Percentiles rank a stretch among this genome's conserved stretches.
phyloP scores from a whole-genome alignment of 768 basidiomycete species.

The Pleurotus platypus region DNA sequence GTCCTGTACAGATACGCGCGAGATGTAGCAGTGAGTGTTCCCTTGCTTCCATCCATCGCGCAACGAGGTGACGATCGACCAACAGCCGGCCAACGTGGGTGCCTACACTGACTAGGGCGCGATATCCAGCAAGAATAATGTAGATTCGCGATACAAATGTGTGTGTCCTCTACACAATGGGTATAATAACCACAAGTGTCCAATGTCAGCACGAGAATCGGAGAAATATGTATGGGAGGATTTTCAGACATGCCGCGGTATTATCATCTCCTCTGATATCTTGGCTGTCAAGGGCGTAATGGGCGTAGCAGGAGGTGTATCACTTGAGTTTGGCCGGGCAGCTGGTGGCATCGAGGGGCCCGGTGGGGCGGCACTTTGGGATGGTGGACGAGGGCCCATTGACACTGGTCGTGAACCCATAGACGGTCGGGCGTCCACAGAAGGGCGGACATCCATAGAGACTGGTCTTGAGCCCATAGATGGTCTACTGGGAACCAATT shows the following conservation, averaged over 20 bases:
- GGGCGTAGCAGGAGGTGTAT: not conserved
- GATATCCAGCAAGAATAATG: not conserved
- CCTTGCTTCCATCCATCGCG: slow-evolving; percentile 3
- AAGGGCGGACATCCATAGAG: no score
- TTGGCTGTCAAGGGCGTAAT: slow-evolving; percentile 8
- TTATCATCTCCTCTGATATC: slow-evolving; percentile 18
- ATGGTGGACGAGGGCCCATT: not conserved
- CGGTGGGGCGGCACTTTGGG: not conserved
- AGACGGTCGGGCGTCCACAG: no score
- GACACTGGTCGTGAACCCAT: slow-evolving; percentile 10
- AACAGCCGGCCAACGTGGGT: slow-evolving; percentile 75
- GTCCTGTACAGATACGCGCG: slow-evolving; percentile 78
- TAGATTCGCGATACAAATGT: no score
- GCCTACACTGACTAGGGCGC: slow-evolving; percentile 71
- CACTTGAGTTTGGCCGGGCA: no score
- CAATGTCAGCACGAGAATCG: no score
- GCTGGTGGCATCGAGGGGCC: not conserved
- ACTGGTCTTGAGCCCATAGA: no score
- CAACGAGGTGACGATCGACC: slow-evolving; percentile 3
- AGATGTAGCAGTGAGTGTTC: slow-evolving; percentile 75
- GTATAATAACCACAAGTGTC: not conserved
- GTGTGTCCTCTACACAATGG: not conserved
- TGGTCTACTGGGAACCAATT: not conserved
- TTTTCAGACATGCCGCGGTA: slow-evolving; percentile 12
- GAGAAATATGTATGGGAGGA: no score